These are phyloP conservation scores for Trypanosoma boissoni DNA, from an alignment of 208 protist genomes.

Conservation along the genomic window DNA sequence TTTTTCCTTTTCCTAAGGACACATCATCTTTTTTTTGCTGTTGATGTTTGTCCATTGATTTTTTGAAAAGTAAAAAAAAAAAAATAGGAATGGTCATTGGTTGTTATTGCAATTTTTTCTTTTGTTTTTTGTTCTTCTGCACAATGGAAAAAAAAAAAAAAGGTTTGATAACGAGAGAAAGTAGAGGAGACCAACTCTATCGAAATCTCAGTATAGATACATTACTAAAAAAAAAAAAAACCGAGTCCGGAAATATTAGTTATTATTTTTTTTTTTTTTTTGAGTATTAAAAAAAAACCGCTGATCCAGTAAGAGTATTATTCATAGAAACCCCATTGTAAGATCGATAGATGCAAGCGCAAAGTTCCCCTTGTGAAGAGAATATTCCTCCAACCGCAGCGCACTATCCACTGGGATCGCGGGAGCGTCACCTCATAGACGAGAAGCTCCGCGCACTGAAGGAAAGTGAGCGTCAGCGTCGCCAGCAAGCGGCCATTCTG, in stretches of 20 bases:
- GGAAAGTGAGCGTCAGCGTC: constrained; percentile 17
- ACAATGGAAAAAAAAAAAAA: neutral
- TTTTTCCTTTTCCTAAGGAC: neutral
- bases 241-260: too few species aligned
- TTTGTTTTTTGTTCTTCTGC: neutral
- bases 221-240: constrained; percentile 1
- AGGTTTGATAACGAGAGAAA: too few species aligned
- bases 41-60: neutral
- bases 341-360: too few species aligned
- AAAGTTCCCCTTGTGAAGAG: too few species aligned
- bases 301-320: too few species aligned
- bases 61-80: neutral
- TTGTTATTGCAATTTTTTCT: constrained; percentile 7
- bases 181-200: too few species aligned
- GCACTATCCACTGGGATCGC: constrained; percentile 64
- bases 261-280: too few species aligned
- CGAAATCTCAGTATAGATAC: neutral
- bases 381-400: neutral
- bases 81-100: neutral
- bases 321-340: too few species aligned
- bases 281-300: too few species aligned
- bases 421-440: constrained; percentile 56
- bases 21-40: constrained; percentile 23
- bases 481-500: constrained; percentile 9
- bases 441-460: constrained; percentile 35